Evolutionary conservation across 768 basidiomycete species (phyloP).

Genomic region (Suillus brevipes): DNA sequence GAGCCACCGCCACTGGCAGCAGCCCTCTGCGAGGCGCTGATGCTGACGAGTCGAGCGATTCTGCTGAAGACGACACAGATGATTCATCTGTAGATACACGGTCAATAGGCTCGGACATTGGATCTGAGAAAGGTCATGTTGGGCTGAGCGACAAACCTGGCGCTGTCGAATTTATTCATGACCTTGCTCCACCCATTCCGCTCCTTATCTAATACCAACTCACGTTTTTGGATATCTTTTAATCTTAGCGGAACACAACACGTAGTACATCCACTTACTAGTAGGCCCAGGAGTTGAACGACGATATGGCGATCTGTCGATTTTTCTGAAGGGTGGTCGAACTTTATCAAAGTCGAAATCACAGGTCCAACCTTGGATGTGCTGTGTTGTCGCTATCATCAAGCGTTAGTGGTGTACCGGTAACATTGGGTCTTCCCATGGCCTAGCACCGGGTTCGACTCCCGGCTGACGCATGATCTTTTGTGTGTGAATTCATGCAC

Average conservation of each 20-base stretch:
- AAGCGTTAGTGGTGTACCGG: slow-evolving; percentile 66
- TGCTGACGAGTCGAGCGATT: slow-evolving; percentile 8
- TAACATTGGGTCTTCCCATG: slow-evolving; percentile 89
- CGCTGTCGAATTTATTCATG: slow-evolving; percentile 4
- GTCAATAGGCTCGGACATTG: slow-evolving; percentile 28
- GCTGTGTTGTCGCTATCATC: accelerated
- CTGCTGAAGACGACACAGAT: slow-evolving; percentile 23
- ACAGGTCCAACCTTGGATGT: not conserved
- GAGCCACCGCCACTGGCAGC: not conserved
- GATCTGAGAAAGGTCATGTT: slow-evolving; percentile 21
- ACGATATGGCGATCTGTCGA: not conserved
- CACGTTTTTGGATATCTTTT: not conserved
- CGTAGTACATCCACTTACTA: not conserved
- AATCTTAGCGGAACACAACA: not conserved
- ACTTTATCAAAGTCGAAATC: not conserved
- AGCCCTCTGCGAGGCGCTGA: slow-evolving; percentile 10
- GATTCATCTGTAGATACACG: slow-evolving; percentile 21
- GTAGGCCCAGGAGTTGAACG: not conserved
- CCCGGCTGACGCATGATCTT: slow-evolving; percentile 47
- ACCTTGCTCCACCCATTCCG: not conserved
- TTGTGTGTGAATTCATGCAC: no score
- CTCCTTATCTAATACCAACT: slow-evolving; percentile 3
- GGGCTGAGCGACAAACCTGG: slow-evolving; percentile 2
- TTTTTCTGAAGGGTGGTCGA: not conserved
- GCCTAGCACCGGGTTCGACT: slow-evolving; percentile 63